Conservation (phyloP, 495 filamentous ascomycete genomes). For the Hypoxylon fuscum region DNA sequence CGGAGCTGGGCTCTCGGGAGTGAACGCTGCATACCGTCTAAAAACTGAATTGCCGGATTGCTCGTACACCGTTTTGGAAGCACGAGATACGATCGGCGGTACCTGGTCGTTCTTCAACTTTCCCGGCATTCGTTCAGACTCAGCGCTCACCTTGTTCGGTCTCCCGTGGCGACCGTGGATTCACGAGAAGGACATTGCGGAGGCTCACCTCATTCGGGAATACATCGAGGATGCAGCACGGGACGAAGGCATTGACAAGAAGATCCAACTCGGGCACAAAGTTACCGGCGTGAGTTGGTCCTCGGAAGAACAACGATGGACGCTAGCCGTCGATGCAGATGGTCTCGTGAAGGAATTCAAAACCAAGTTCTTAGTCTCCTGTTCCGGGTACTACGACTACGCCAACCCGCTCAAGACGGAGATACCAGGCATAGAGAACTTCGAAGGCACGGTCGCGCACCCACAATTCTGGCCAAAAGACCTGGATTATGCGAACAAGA, state of each 20-base stretch:
- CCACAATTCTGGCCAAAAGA: constrained; percentile 70
- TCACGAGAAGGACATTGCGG: constrained; percentile 65
- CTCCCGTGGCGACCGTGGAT: constrained; percentile 75
- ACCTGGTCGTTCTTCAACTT: constrained; percentile 81
- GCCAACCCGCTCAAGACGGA: constrained; percentile 60
- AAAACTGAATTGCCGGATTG: constrained; percentile 66
- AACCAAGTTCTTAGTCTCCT: constrained; percentile 66
- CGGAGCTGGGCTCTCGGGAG: constrained; percentile 78
- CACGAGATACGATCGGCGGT: constrained; percentile 68
- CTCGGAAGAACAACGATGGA: constrained; percentile 67
- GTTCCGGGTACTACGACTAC: constrained; percentile 76
- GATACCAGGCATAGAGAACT: constrained; percentile 45
- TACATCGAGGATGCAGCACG: constrained; percentile 71
- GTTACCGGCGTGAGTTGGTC: constrained; percentile 67
- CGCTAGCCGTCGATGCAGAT: constrained; percentile 56
- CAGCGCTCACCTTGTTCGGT: constrained; percentile 71
- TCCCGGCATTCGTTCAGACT: constrained; percentile 73
- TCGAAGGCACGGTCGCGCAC: constrained; percentile 64
- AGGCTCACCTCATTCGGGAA: constrained; percentile 63
- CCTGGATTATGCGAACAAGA: constrained; percentile 60
- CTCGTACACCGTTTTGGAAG: constrained; percentile 70
- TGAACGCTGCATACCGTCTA: constrained; percentile 77
- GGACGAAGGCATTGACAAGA: constrained; percentile 69
- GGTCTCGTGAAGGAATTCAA: constrained; percentile 55
- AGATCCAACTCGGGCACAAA: constrained; percentile 68